Conservation (phyloP, 768 basidiomycete genomes). For the Tylopilus balloui region DNA sequence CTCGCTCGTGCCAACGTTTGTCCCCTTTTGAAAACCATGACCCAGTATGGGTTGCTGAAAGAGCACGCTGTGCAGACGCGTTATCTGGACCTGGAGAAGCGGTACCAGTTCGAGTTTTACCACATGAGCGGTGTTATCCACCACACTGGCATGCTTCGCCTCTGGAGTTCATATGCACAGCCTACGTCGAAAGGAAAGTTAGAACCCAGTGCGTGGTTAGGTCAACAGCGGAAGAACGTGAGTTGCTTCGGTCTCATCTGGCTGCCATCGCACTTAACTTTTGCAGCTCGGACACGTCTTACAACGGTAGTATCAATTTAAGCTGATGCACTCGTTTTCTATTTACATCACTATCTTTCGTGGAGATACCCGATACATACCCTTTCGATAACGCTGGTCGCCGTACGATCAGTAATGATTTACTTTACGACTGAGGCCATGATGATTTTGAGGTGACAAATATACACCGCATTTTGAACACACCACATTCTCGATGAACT, state of each 20-base stretch:
- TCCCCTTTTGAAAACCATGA: neutral
- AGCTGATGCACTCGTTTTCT: neutral
- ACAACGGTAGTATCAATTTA: conserved; percentile 15
- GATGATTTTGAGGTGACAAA: too few species aligned
- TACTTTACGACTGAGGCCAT: neutral
- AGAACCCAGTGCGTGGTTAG: conserved; percentile 66
- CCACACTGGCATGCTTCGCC: conserved; percentile 57
- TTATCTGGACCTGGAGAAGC: conserved; percentile 48
- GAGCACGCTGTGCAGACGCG: conserved; percentile 37
- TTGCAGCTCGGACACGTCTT: conserved; percentile 29
- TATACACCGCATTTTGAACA: too few species aligned
- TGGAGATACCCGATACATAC: conserved; percentile 11
- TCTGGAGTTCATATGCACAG: conserved; percentile 56
- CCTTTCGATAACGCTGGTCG: conserved; percentile 9
- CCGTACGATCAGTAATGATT: neutral
- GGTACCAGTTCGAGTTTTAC: conserved; percentile 74
- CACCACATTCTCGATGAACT: neutral
- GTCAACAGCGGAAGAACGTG: conserved; percentile 55
- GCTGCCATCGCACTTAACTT: neutral
- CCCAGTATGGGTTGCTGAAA: neutral
- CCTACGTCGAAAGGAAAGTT: conserved; percentile 40
- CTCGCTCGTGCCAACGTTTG: conserved; percentile 52
- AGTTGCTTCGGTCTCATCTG: neutral
- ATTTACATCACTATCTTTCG: neutral
- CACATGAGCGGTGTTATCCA: conserved; percentile 78